These are phyloP conservation scores for Helotiales sp. DNA, from an alignment of 2,329 filamentous ascomycete species.

Conservation along the genomic window DNA sequence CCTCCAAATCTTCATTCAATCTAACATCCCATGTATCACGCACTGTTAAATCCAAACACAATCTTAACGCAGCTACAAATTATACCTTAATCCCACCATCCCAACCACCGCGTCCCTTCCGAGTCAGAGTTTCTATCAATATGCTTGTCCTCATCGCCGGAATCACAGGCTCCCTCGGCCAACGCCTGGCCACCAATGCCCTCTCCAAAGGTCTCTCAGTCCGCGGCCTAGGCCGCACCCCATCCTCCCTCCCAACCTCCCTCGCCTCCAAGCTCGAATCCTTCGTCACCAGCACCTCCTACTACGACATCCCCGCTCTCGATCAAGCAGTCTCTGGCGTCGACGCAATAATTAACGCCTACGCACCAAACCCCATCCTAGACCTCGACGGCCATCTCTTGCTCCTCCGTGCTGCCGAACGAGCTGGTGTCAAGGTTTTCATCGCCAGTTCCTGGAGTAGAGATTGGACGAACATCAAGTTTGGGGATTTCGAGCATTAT, in stretches of 20 bases:
- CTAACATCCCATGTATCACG: no score
- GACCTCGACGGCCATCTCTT: constrained; percentile 38
- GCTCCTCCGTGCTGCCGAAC: constrained; percentile 39
- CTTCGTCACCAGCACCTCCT: background rate
- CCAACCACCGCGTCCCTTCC: no score
- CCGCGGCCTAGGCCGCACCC: background rate
- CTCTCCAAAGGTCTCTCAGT: background rate
- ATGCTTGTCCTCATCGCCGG: background rate
- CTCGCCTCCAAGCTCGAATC: background rate
- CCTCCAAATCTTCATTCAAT: no score
- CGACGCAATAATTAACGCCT: constrained; percentile 39
- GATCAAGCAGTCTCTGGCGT: constrained; percentile 36
- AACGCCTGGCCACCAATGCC: background rate
- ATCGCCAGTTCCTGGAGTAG: constrained; percentile 36
- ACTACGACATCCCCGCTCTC: constrained; percentile 34
- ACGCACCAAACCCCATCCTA: constrained; percentile 28
- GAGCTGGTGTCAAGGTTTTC: constrained; percentile 36
- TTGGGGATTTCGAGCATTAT: constrained; percentile 37
- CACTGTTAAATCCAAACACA: no score
- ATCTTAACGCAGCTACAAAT: no score
- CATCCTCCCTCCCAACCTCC: no score
- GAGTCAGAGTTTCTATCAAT: no score
- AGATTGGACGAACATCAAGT: constrained; percentile 34
- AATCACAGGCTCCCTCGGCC: background rate
- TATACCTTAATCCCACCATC: no score